A percentile compares a stretch with the other conserved stretches of the same genome.
Conservation (phyloP, 768 basidiomycete species). For the Lentinula aciculospora region DNA sequence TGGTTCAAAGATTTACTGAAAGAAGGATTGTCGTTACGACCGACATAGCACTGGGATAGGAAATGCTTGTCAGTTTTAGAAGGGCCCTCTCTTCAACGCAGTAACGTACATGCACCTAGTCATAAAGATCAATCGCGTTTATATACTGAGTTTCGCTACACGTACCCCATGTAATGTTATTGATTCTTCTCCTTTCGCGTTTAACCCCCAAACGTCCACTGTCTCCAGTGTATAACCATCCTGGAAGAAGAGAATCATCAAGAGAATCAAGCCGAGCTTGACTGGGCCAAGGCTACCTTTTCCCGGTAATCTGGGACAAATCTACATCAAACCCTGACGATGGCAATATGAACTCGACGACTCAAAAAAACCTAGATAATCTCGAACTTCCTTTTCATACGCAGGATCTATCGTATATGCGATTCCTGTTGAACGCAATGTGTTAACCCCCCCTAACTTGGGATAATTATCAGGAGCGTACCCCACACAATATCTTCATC, state of each 20-base stretch:
- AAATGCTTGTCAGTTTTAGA: not conserved
- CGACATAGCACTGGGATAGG: conserved; percentile 71
- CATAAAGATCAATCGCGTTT: not conserved
- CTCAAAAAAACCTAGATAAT: conserved; percentile 71
- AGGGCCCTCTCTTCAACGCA: not conserved
- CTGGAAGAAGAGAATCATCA: conserved; percentile 29
- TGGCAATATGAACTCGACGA: not conserved
- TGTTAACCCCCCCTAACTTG: not conserved
- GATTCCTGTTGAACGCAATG: conserved; percentile 41
- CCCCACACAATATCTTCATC: conserved; percentile 86
- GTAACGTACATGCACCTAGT: conserved; percentile 49
- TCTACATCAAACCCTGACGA: too few relatives aligned
- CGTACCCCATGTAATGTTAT: conserved; percentile 53
- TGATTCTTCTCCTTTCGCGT: conserved; percentile 41
- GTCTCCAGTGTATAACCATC: conserved; percentile 88
- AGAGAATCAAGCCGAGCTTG: not conserved
- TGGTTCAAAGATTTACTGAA: conserved; percentile 51
- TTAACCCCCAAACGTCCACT: conserved; percentile 64
- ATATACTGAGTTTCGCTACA: not conserved
- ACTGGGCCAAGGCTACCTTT: conserved; percentile 47
- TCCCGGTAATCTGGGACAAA: conserved; percentile 68
- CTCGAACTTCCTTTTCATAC: conserved; percentile 70
- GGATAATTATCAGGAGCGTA: conserved; percentile 19
- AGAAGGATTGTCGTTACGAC: conserved; percentile 79
- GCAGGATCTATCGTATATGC: conserved; percentile 84